Base-by-base conservation (phyloP, 352 stramenopile genomes). In the Globisporangium splendens region DNA sequence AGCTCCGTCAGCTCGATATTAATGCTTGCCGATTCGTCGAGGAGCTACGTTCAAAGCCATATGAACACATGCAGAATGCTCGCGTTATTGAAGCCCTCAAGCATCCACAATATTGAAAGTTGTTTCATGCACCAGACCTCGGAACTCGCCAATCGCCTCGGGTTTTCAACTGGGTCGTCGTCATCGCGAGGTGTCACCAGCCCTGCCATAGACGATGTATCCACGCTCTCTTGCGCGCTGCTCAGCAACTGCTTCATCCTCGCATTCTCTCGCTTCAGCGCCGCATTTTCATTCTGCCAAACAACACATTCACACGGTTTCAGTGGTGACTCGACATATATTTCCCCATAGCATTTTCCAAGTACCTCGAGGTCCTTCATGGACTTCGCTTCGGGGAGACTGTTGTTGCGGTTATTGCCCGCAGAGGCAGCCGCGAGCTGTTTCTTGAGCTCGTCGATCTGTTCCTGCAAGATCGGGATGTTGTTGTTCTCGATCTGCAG, bases 401-500 rank as follows among this genome's bases (percentile, higher is more conserved):
- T 35, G 28, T 18, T 54, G 31, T 31, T 31, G n/a, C 51, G 38
- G 0, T 20, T 18, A 28, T 41, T 51, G 15, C 46, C 20, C 3
- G 35, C 59, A 39, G 21, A 55, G 0, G 54, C 55, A 11, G 50
- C 53, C 7, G 18, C 49, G 11, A 85, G 49, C 22, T 70, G 65
- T 48, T 85, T 88, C 61, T 93, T 93, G 46, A 93, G 66, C 18
- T 71, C 68, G 1, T 76, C 57, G 47, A 93, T 74, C 66, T 93
- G 66, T 17, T 86, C 73, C 56, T 89, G 79, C 24, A 93, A 64
- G 44, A 93, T 83, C 3, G 84, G 83, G 38, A 93, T 91, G 70
- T 93, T 93, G 69, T 91, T 91, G 72, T 90, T 91, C 49, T 93
- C 84, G 8, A 85, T 86, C 61, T 81, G 78, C 13, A 93, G 60